These are phyloP conservation scores for Teratosphaeria pseudoeucalypti DNA, from an alignment of 2,329 filamentous ascomycete species.

Conservation along the genomic window DNA sequence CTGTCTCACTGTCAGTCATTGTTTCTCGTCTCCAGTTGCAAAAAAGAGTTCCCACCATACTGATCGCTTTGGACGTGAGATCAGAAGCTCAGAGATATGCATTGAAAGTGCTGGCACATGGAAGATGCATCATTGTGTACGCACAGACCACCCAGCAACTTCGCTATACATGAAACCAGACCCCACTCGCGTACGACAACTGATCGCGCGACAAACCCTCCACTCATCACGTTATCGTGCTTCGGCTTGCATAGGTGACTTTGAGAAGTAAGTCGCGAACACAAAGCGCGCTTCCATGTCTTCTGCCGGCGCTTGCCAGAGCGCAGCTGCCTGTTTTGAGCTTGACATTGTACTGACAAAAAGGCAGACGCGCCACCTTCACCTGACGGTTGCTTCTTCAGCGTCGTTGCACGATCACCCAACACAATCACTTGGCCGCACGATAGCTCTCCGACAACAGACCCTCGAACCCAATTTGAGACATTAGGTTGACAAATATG, in stretches of 20 bases:
- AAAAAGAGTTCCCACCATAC: background rate
- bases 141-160: no score
- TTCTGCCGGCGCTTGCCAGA: background rate
- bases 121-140: no score
- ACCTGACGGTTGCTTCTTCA: background rate
- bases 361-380: background rate
- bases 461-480: slow-evolving; percentile 11
- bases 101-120: background rate
- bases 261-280: background rate
- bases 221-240: background rate
- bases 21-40: background rate
- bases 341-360: background rate
- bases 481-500: slow-evolving; percentile 32
- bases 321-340: background rate
- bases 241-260: background rate
- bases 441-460: background rate
- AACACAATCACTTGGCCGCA: background rate
- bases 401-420: background rate
- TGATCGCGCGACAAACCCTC: background rate
- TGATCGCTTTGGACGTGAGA: background rate
- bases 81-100: background rate
- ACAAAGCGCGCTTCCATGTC: background rate
- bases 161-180: background rate
- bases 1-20: background rate
- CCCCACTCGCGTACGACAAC: background rate